Conservation (phyloP, 306 rosid species). For the Albizia julibrissin region DNA sequence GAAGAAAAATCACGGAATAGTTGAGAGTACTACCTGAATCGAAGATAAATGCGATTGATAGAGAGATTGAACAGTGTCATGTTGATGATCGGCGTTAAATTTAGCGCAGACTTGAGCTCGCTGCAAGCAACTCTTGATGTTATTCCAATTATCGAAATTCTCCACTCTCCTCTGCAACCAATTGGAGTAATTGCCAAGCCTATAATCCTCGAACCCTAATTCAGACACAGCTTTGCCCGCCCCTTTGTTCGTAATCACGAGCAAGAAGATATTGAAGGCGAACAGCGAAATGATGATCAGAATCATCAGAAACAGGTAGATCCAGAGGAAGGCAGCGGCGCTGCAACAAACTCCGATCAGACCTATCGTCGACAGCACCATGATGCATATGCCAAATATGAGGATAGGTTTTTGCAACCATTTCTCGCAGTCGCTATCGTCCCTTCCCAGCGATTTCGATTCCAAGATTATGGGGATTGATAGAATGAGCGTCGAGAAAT, state of each 20-base stretch:
- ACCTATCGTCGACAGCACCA: conserved; percentile 69
- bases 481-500: conserved; percentile 60
- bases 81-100: background rate
- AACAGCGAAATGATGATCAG: conserved; percentile 63
- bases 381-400: conserved; percentile 62
- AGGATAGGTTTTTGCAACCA: conserved; percentile 67
- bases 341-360: conserved; percentile 75
- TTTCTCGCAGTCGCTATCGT: conserved; percentile 54
- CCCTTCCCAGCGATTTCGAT: conserved; percentile 28
- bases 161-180: conserved; percentile 75
- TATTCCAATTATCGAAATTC: conserved; percentile 48
- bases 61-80: conserved; percentile 25
- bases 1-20: background rate
- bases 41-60: conserved; percentile 45
- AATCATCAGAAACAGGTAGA: conserved; percentile 79
- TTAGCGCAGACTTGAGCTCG: conserved; percentile 45
- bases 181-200: conserved; percentile 67
- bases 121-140: conserved; percentile 57
- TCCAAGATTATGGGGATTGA: conserved; percentile 65
- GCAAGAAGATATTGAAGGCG: conserved; percentile 56
- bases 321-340: conserved; percentile 70
- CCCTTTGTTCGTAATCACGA: conserved; percentile 64
- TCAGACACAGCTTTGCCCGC: conserved; percentile 47
- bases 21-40: conserved; percentile 57
- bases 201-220: conserved; percentile 67